Conservation (phyloP, 192 early-diverging fungal species). For the Helicostylum pulchrum region DNA sequence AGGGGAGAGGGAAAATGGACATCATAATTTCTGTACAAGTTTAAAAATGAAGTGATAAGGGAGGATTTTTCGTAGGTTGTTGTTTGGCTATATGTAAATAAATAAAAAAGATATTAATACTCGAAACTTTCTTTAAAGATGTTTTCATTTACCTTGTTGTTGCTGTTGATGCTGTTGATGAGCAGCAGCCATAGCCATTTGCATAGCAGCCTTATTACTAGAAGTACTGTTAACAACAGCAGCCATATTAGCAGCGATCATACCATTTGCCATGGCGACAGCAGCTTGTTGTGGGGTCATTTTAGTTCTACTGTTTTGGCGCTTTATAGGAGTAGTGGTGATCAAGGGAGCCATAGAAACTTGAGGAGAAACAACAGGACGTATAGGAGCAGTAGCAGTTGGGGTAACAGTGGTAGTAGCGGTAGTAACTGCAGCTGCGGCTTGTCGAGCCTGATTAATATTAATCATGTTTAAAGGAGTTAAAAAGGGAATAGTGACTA, state of each 20-base stretch:
- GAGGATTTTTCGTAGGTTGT: conserved; percentile 1
- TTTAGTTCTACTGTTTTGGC: conserved; percentile 22
- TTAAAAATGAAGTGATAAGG: conserved; percentile 15
- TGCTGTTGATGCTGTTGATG: conserved; percentile 24
- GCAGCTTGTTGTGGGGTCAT: conserved; percentile 37
- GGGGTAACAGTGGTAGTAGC: not conserved
- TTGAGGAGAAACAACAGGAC: not conserved
- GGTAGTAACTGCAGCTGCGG: not conserved
- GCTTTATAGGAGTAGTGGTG: conserved; percentile 17
- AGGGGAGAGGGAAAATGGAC: too few relatives aligned
- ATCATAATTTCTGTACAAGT: too few relatives aligned
- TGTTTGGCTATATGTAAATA: not conserved
- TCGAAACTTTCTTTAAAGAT: not conserved
- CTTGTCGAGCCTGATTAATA: conserved; percentile 5
- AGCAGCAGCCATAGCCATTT: conserved; percentile 7
- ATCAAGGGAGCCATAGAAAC: not conserved
- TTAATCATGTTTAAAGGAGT: conserved; percentile 21
- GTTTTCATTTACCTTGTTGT: conserved; percentile 9
- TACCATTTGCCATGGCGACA: conserved; percentile 30
- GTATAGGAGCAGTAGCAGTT: not conserved
- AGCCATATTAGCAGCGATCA: conserved; percentile 33
- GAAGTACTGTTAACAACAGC: conserved; percentile 14
- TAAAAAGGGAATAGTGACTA: conserved; percentile 38
- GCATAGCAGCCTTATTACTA: conserved; percentile 13
- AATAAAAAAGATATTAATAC: not conserved